Percentiles rank a stretch among this genome's conserved stretches.
phyloP scores from a whole-genome alignment of 2,329 filamentous ascomycete genomes.

The Ophiocordyceps camponoti-rufipedis region DNA sequence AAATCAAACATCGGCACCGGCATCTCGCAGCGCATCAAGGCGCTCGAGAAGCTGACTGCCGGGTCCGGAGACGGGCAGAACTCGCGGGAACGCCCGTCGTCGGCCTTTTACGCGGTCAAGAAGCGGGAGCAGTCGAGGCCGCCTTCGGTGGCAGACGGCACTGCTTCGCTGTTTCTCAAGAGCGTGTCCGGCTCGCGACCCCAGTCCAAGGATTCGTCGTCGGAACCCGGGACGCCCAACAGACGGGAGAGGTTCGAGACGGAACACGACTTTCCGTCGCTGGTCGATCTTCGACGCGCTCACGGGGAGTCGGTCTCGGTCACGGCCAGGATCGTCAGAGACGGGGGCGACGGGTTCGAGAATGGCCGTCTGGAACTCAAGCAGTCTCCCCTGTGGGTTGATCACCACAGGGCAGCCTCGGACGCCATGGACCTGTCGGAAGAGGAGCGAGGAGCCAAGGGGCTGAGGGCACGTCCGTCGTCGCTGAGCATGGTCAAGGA shows the following conservation, averaged over 20 bases:
- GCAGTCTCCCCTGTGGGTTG: conserved; percentile 39
- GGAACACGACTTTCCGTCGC: conserved; percentile 34
- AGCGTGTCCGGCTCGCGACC: conserved; percentile 13
- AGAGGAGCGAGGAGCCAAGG: conserved; percentile 13
- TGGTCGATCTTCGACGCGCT: conserved; percentile 32
- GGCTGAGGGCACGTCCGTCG: conserved; percentile 29
- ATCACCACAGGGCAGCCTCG: conserved; percentile 25
- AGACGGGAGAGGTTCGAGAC: conserved; percentile 31
- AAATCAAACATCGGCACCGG: conserved; percentile 75
- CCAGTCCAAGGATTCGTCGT: conserved; percentile 26
- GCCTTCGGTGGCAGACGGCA: conserved; percentile 25
- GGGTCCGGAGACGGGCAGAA: conserved; percentile 9
- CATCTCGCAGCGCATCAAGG: conserved; percentile 89
- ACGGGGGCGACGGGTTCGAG: conserved; percentile 29
- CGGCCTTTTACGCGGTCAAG: conserved; percentile 41
- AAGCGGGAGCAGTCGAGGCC: conserved; percentile 27
- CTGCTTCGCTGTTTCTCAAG: conserved; percentile 17
- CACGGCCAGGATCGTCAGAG: conserved; percentile 65
- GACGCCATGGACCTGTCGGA: conserved; percentile 12
- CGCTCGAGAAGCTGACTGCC: conserved; percentile 60
- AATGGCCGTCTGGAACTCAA: conserved; percentile 32
- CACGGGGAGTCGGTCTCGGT: conserved; percentile 70
- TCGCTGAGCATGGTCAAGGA: conserved; percentile 41
- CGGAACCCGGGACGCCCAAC: conserved; percentile 18
- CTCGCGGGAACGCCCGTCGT: conserved; percentile 22